Percentiles rank a stretch among this genome's conserved stretches.
These are phyloP conservation scores for Pythium brachiatum DNA, from an alignment of 352 stramenopile species.

Conservation along the genomic window DNA sequence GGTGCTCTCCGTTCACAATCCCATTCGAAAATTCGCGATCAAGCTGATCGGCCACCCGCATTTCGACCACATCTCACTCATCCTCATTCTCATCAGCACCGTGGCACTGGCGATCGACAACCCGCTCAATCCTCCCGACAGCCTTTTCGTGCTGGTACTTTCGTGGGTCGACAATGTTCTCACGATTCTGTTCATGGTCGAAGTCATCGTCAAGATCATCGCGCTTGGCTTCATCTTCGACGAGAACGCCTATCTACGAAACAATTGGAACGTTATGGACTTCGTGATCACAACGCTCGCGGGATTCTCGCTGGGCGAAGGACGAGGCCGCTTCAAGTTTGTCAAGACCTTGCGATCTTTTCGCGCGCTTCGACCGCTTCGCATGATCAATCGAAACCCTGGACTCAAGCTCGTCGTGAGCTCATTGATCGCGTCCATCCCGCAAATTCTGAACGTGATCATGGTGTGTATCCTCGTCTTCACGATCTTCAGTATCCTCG, in stretches of 20 bases:
- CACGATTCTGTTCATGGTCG: slow-evolving; percentile 83
- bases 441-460: slow-evolving; percentile 82
- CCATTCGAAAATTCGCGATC: slow-evolving; percentile 42
- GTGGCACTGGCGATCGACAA: slow-evolving; percentile 77
- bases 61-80: slow-evolving; percentile 77
- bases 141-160: slow-evolving; percentile 40
- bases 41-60: slow-evolving; percentile 51
- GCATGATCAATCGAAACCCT: slow-evolving; percentile 81
- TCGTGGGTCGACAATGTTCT: slow-evolving; percentile 65
- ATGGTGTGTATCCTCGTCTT: slow-evolving; percentile 82
- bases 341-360: slow-evolving; percentile 72
- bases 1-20: slow-evolving; percentile 46
- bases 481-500: slow-evolving; percentile 87
- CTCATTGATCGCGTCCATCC: slow-evolving; percentile 75
- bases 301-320: slow-evolving; percentile 76
- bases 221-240: slow-evolving; percentile 71
- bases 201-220: slow-evolving; percentile 87
- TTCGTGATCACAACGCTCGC: slow-evolving; percentile 83
- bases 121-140: slow-evolving; percentile 50
- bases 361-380: slow-evolving; percentile 74
- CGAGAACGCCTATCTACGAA: slow-evolving; percentile 66
- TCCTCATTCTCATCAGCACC: slow-evolving; percentile 67
- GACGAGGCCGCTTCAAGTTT: slow-evolving; percentile 56
- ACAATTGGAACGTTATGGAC: slow-evolving; percentile 90
- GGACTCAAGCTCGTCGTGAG: slow-evolving; percentile 73